Conservation (phyloP, 768 basidiomycete genomes). For the Lactifluus volemus region DNA sequence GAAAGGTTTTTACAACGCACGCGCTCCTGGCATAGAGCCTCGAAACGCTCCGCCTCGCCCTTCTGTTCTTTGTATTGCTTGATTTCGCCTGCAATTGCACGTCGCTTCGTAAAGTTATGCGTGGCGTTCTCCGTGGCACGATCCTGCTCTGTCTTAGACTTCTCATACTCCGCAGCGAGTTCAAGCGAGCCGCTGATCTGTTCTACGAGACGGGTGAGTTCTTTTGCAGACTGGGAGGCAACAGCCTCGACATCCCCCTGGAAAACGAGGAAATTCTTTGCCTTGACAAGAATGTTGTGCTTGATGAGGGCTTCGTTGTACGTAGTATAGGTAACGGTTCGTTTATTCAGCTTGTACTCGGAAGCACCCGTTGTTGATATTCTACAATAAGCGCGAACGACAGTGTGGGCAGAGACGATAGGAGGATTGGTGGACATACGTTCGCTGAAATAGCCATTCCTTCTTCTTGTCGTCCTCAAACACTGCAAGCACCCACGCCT, state of each 20-base stretch:
- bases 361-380: slow-evolving; percentile 83
- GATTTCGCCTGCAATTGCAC: slow-evolving; percentile 90
- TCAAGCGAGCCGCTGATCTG: slow-evolving; percentile 95
- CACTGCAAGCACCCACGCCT: slow-evolving; percentile 93
- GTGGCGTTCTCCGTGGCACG: slow-evolving; percentile 91
- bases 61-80: slow-evolving; percentile 98
- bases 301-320: slow-evolving; percentile 83
- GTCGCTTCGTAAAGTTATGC: slow-evolving; percentile 87
- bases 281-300: slow-evolving; percentile 96
- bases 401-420: not conserved
- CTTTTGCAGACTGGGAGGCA: slow-evolving; percentile 87
- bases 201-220: slow-evolving; percentile 85
- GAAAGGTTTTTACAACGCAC: slow-evolving; percentile 35
- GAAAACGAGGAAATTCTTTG: slow-evolving; percentile 98
- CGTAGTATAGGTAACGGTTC: slow-evolving; percentile 71
- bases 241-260: slow-evolving; percentile 99
- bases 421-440: slow-evolving; percentile 41
- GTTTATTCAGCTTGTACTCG: slow-evolving; percentile 82
- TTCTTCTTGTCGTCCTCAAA: slow-evolving; percentile 69
- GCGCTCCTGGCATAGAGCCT: slow-evolving; percentile 62
- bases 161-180: slow-evolving; percentile 80
- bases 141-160: slow-evolving; percentile 78
- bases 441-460: slow-evolving; percentile 88
- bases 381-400: slow-evolving; percentile 32
- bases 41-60: slow-evolving; percentile 83